Evolutionary conservation across 1,284 basidiomycete species (phyloP), one percentile per base, ranked within the genome.

Genomic region (Ceratobasidium sp.): DNA sequence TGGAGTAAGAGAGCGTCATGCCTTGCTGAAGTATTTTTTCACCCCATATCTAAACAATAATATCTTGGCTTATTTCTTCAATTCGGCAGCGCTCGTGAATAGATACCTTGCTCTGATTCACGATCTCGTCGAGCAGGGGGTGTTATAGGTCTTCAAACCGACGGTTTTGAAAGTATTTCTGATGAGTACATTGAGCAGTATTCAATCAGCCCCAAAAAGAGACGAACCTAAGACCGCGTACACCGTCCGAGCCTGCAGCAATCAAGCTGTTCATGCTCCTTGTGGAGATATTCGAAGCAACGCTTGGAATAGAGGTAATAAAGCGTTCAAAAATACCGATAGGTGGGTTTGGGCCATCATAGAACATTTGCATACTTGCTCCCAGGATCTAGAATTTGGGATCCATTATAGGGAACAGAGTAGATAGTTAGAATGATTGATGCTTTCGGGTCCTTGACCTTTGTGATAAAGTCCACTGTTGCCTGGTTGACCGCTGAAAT

Each of bases 381-480:
- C 78, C 78, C 72, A 32, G 80, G 84, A 76, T 21, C 79, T 84
- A 84, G 48, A 14, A 52, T 36, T 36, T 55, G 52, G 4, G 26
- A 48, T 28, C 21, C 21, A 23, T 23, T 52, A 4, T 30, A 14
- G 9, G 18, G 6, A 12, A 21, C 8, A 41, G 32, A 3, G 12
- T 30, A 32, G 45, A n/a, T 26, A 21, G 87, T 82, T 0, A 85
- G 81, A 43, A 90, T 83, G n/a, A 88, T 82, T 1, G 77, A 79
- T 4, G 89, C 89, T 77, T 89, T 90, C 0, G 86, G 86, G 75
- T 89, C 88, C 0, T 77, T 84, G 14, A 84, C 83, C 3, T 81
- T 82, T 10, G 80, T 78, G 1, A 80, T 76, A 76, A 88, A 90
- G 21, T 83, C 82, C 10, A 81, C 81, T 0, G 83, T 84, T 0